Percentiles rank a stretch among this genome's conserved stretches.
Evolutionary conservation across 805 yeast species (phyloP).

Genomic region (Cyberlindnera lachancei): DNA sequence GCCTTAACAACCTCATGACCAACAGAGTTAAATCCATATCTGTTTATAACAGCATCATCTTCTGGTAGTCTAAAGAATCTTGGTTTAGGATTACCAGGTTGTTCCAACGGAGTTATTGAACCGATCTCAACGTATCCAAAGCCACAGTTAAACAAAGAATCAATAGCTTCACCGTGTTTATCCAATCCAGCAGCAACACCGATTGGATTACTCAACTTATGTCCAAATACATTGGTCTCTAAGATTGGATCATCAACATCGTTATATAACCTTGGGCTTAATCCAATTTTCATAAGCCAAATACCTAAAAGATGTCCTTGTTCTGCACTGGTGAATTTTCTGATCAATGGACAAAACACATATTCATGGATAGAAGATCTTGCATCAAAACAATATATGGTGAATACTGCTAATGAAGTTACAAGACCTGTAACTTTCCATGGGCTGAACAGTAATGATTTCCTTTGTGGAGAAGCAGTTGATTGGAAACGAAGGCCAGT

Average conservation of each 20-base stretch:
- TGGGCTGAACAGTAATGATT: slow-evolving; percentile 3
- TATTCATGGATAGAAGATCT: slow-evolving; percentile 80
- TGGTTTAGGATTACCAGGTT: slow-evolving; percentile 92
- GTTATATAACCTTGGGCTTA: slow-evolving; percentile 52
- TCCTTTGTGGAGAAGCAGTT: neutral
- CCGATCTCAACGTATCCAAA: slow-evolving; percentile 91
- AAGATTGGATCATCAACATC: slow-evolving; percentile 47
- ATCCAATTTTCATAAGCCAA: slow-evolving; percentile 56
- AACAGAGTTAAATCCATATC: slow-evolving; percentile 90
- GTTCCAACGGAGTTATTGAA: slow-evolving; percentile 86
- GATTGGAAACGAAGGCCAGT: slow-evolving; percentile 4
- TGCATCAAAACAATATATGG: slow-evolving; percentile 60
- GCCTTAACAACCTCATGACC: slow-evolving; percentile 76
- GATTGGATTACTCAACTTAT: slow-evolving; percentile 60
- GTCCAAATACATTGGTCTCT: slow-evolving; percentile 59
- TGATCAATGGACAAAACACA: slow-evolving; percentile 66
- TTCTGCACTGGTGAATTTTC: slow-evolving; percentile 74
- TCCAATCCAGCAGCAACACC: slow-evolving; percentile 97
- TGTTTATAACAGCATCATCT: slow-evolving; percentile 87
- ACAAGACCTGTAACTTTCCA: slow-evolving; percentile 1
- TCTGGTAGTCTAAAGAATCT: slow-evolving; percentile 78
- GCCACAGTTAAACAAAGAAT: slow-evolving; percentile 67
- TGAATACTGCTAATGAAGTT: slow-evolving; percentile 28
- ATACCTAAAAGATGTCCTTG: slow-evolving; percentile 76
- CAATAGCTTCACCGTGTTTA: slow-evolving; percentile 88